Evolutionary conservation across 768 basidiomycete genomes (phyloP), one percentile per base, ranked within the genome.

Genomic region (Dacryopinax primogenitus): DNA sequence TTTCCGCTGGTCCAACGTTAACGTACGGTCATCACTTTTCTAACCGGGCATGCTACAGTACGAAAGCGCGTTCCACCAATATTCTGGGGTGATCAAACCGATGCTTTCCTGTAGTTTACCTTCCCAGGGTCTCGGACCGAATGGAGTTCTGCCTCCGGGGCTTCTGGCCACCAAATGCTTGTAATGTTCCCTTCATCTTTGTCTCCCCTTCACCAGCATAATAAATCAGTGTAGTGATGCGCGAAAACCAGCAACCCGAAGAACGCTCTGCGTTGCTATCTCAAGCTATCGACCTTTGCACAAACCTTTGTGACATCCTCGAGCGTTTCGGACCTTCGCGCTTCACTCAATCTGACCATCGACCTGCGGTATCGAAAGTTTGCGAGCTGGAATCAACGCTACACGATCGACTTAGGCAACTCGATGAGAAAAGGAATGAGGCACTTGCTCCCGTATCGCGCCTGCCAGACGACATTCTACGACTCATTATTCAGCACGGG

Each of bases 251-350:
- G 51, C 11, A 9, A 7, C 26, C 23, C 3, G 51, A 30, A 58
- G 51, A 58, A 30, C 41, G 41, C 18, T 15, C 51, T 6, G 51
- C 26, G 15, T 9, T 58, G 51, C 51, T 58, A 28, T 26, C 51
- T 15, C 51, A 32, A 11, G 51, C 51, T 9, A 58, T 58, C 51
- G 51, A 58, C 51, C 51, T 58, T 21, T 58, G 51, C 30, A 58
- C 51, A 26, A 32, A 6, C 9, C 26, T 58, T 3, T 30, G 51
- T 3, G 51, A 58, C 26, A 58, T 21, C 15, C 26, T 58, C 3
- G 13, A 58, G 9, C 51, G 30, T 15, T 3, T 58, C 51, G 51
- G 26, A 30, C 51, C 51, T 3, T 58, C 51, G 9, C 51, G 51
- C 51, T 58, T 13, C 11, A 58, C 51, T 11, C 11, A 30, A 26